Evolutionary conservation across 805 yeast genomes (phyloP).

Genomic region (Nakazawaea siamensis): DNA sequence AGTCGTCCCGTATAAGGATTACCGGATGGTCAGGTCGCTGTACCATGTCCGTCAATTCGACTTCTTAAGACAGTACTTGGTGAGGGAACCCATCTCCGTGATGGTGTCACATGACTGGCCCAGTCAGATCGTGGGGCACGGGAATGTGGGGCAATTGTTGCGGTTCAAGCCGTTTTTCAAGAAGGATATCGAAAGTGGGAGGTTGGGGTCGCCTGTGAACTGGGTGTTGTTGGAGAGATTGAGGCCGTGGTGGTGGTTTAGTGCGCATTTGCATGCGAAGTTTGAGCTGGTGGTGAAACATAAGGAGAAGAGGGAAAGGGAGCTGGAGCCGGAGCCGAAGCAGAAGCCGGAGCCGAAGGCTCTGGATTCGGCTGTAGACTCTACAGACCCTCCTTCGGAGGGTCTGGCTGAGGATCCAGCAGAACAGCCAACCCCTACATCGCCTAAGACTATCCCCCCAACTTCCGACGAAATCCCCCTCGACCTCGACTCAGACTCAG

Average conservation of each 20-base stretch:
- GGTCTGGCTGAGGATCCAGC: too few species aligned
- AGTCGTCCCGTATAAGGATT: conserved; percentile 36
- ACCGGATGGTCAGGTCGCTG: conserved; percentile 40
- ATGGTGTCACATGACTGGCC: conserved; percentile 95
- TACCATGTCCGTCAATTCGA: conserved; percentile 71
- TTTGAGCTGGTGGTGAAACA: conserved; percentile 47
- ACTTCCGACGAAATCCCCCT: too few species aligned
- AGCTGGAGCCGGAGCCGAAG: not conserved
- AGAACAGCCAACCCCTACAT: too few species aligned
- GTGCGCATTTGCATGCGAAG: conserved; percentile 81
- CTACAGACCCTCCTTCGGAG: too few species aligned
- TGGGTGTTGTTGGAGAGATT: conserved; percentile 43
- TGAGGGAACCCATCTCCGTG: conserved; percentile 36
- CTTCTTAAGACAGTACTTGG: conserved; percentile 43
- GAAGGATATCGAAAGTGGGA: conserved; percentile 48
- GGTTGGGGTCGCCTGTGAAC: conserved; percentile 68
- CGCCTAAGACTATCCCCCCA: too few species aligned
- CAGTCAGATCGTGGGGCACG: conserved; percentile 58
- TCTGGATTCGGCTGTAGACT: too few species aligned
- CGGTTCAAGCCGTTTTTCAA: conserved; percentile 58
- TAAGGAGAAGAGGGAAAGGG: conserved; percentile 11
- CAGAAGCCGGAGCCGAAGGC: too few species aligned
- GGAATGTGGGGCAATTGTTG: conserved; percentile 45
- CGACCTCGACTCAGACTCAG: too few species aligned
- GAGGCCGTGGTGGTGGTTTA: conserved; percentile 71